phyloP scores from a whole-genome alignment of 495 filamentous ascomycete species.

The Hypoxylon rickii region DNA sequence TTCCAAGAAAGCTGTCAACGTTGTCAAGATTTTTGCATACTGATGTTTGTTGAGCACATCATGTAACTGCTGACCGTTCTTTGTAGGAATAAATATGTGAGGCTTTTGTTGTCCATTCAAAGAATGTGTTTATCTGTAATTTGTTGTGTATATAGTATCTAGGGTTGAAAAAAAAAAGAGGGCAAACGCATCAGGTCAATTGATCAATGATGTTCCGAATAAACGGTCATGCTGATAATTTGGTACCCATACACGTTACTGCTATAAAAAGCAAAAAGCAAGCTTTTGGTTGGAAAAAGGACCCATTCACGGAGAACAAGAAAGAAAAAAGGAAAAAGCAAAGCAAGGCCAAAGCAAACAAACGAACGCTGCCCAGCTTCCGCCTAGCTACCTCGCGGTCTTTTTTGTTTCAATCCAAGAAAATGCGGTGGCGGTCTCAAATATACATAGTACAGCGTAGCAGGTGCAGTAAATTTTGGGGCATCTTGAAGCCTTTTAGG shows the following conservation, averaged over 20 bases:
- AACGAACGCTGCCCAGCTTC: neutral
- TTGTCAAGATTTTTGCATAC: neutral
- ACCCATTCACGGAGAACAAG: constrained; percentile 1
- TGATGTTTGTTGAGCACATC: constrained; percentile 1
- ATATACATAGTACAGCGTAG: no score
- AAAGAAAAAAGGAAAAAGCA: neutral
- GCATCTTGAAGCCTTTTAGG: neutral
- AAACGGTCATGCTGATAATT: no score
- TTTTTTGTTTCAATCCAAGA: neutral
- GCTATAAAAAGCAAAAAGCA: neutral
- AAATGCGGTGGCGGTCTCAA: constrained; percentile 28
- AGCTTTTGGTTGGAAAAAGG: neutral
- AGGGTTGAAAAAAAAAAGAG: no score
- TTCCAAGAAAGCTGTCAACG: constrained; percentile 20
- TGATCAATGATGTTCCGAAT: no score
- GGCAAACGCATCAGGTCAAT: no score
- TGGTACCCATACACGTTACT: no score
- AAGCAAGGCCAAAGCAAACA: neutral
- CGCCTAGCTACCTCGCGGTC: constrained; percentile 16
- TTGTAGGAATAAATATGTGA: neutral
- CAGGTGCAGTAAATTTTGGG: no score
- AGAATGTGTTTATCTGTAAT: no score
- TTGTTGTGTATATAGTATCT: no score
- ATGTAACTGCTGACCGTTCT: constrained; percentile 5
- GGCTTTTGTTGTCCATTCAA: no score